Base-by-base conservation (phyloP, 176 grass and related monocot genomes). In the Ampelocalamus luodianensis region DNA sequence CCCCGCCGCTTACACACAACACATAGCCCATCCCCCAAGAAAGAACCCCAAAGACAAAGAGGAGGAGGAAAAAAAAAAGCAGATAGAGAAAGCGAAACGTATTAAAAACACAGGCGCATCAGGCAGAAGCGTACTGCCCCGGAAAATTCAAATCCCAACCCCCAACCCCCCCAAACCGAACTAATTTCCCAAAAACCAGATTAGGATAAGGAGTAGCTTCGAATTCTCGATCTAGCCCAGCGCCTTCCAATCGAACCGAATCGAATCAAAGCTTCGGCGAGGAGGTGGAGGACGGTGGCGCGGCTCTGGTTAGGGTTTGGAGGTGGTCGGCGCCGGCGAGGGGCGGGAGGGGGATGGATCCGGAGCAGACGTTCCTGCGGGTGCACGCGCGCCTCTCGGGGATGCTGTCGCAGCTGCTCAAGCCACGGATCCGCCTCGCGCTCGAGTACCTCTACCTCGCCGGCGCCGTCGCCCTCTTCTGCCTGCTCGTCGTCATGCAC, bases 341-440 rank as follows among this genome's bases (percentile, higher is more conserved):
- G 17, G 65, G 61, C 4, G 15, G 40, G 20, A 3, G 37, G 51
- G 87, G 48, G 64, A 99, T 99, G 96, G 96, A 99, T 96, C 91
- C 96, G 74, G 96, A 99, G 88, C 93, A 94, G 90, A 99, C 93
- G 72, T 99, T 93, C 85, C 93, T 99, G 49, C 89, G 96, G 77
- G 93, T 99, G 75, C 96, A 99, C 86, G 96, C 91, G 48, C 91
- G 96, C 24, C 79, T 99, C 8, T 99, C 96, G 6, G 96, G 93
- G 74, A 99, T 96, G 96, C 88, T 99, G 5, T 99, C 96, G 34
- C 96, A 99, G 88, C 93, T 99, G 68, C 93, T 99, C 61, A 96
- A 91, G 74, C 96, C 91, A 16, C 88, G 91, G 90, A 99, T 96
- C 81, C 93, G 96, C 64, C 89, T 99, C 78, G 88, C 88, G 77